Base-by-base conservation (phyloP, 2,329 filamentous ascomycete genomes). In the Fulvia fulva region DNA sequence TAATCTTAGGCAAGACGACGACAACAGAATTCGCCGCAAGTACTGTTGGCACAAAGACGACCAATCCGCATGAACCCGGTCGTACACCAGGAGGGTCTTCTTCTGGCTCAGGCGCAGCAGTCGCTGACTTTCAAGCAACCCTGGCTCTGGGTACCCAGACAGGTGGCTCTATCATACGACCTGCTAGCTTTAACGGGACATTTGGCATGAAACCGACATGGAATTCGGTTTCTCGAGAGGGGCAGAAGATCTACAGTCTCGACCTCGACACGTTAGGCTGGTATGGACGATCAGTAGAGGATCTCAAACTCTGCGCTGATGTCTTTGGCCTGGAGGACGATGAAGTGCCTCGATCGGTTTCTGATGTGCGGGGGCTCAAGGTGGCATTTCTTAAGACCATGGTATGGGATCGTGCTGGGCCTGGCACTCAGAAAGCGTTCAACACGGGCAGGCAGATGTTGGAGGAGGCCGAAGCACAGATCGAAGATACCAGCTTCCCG, bases 141-240 rank as follows among this genome's bases (percentile, higher is more conserved):
- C 65, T 89, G 11, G 80, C 75, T 0, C 73, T 89, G 0, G 87
- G 85, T 0, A 87, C 86, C 0, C 86, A 89, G 66, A 90, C 86
- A 0, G 83, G 81, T 1, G 87, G 87, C 0, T 86, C 82, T 58
- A 83, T 78, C 0, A 82, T 89, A 46, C 80, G 86, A 0, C 87
- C 87, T 0, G 86, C 77, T 0, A 84, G 84, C 0, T 89, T 82
- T 72, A 87, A 83, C 60, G 86, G 86, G 5, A 76, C 85, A 4
- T 89, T 84, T 57, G 85, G 78, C 0, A 75, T 87, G 55, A 89
- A 88, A 47, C 85, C 86, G 1, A 89, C 85, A 0, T 88, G 84
- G 83, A 82, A 81, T 55, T 73, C 83, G 0, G 80, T 89, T 32
- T 84, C 81, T 0, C 76, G 83, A 0, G 86, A 88, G 66, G 86